These are phyloP conservation scores for Dioscorea cayenensis DNA, from an alignment of 116 monocot genomes.

Conservation along the genomic window DNA sequence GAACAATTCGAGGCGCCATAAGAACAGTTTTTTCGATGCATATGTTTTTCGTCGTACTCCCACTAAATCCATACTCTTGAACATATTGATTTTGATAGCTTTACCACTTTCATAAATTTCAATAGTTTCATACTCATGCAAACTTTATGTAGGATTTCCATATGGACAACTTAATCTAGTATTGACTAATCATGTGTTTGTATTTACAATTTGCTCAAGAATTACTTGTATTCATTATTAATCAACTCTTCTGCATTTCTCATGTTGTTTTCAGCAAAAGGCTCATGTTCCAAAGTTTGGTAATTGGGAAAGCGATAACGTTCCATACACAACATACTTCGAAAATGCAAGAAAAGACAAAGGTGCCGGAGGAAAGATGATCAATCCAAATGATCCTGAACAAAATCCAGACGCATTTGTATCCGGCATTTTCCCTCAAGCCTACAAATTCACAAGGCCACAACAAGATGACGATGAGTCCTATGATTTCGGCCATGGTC, in stretches of 20 bases:
- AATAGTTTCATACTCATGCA: no score
- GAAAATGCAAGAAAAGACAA: conserved; percentile 34
- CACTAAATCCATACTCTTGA: no score
- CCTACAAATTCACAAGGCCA: background rate
- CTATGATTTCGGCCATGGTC: background rate
- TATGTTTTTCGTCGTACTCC: no score
- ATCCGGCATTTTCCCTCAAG: background rate
- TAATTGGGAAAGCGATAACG: conserved; percentile 35
- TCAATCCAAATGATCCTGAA: conserved; percentile 59
- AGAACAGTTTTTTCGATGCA: no score
- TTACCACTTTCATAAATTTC: no score
- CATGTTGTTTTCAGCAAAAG: conserved; percentile 13
- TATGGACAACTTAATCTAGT: no score
- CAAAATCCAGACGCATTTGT: conserved; percentile 20
- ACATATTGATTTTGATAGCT: no score
- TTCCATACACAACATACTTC: conserved; percentile 39
- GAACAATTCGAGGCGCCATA: no score
- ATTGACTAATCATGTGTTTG: no score
- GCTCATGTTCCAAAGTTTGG: conserved; percentile 42
- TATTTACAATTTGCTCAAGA: no score
- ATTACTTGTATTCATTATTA: background rate
- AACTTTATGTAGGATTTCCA: no score
- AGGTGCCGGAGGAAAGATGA: conserved; percentile 9
- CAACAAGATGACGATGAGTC: background rate
- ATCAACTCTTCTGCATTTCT: background rate